These are phyloP conservation scores for Catharanthus roseus DNA, from an alignment of 257 asterid genomes.

Conservation along the genomic window DNA sequence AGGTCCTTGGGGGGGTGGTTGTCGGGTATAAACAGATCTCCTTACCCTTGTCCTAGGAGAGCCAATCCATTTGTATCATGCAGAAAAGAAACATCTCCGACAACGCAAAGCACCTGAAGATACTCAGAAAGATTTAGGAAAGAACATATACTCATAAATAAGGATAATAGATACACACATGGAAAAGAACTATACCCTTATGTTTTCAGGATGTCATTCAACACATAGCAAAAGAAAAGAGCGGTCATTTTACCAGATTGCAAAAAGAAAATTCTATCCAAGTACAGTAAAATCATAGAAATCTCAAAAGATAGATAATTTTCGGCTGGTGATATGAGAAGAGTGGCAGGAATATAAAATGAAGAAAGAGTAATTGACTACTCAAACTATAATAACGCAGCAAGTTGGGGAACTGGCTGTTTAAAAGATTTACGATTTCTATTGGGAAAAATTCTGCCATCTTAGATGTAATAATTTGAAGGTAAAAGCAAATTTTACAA, in stretches of 20 bases:
- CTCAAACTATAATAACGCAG: neutral
- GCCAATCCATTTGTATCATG: slow-evolving; percentile 95
- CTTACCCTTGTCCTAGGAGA: slow-evolving; percentile 60
- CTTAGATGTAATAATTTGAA: neutral
- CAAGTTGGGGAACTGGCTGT: neutral
- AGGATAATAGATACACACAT: neutral
- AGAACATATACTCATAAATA: neutral
- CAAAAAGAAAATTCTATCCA: neutral
- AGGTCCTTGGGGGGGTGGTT: no score
- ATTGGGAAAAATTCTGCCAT: neutral
- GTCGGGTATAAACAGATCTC: neutral
- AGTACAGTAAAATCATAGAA: neutral
- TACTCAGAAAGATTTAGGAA: slow-evolving; percentile 2
- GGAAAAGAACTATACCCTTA: neutral
- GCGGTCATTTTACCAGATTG: neutral
- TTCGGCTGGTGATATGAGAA: no score
- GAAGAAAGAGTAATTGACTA: no score
- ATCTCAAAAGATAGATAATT: neutral
- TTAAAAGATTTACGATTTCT: neutral
- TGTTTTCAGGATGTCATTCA: no score
- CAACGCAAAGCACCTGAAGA: slow-evolving; percentile 25
- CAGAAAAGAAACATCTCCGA: slow-evolving; percentile 90
- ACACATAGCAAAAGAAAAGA: neutral
- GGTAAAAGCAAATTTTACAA: neutral
- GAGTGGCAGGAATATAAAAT: no score